Base-by-base conservation (phyloP, 768 basidiomycete genomes). In the Jaapia argillacea region DNA sequence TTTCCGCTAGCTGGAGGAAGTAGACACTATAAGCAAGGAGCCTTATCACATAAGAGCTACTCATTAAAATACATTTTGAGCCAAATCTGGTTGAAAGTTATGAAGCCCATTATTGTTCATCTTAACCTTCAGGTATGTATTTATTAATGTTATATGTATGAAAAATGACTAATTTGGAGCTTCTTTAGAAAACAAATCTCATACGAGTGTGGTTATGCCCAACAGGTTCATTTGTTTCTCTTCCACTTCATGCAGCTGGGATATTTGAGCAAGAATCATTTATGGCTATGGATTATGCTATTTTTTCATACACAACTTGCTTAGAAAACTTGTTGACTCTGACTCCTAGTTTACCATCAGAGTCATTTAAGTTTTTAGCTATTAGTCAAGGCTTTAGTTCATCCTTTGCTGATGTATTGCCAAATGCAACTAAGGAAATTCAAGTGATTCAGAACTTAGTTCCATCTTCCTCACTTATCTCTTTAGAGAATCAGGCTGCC, bases 21-120 rank as follows among this genome's bases (percentile, higher is more conserved):
- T n/a, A n/a, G n/a, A n/a, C n/a, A n/a, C n/a, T n/a, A n/a, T n/a
- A n/a, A n/a, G n/a, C n/a, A n/a, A n/a, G n/a, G n/a, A n/a, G n/a
- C n/a, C n/a, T n/a, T n/a, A n/a, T n/a, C n/a, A n/a, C n/a, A n/a
- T n/a, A n/a, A n/a, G n/a, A n/a, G n/a, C n/a, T n/a, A n/a, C n/a
- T n/a, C n/a, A n/a, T n/a, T n/a, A n/a, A n/a, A n/a, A n/a, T n/a
- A n/a, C n/a, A n/a, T n/a, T n/a, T n/a, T n/a, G n/a, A n/a, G n/a
- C n/a, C n/a, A n/a, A n/a, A n/a, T 51, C 42, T 20, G 10, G 21
- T 18, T 12, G 25, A 20, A 43, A 18, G 33, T 43, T 21, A 16
- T 33, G 16, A 10, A 16, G 10, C 31, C 31, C 10, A 33, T 33
- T 16, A 10, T 33, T 33, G 31, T 10, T 16, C 31, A 10, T 10